Evolutionary conservation across 2,329 filamentous ascomycete genomes (phyloP), one percentile per base, ranked within the genome.

Genomic region (Ophiosphaerella herpotricha): DNA sequence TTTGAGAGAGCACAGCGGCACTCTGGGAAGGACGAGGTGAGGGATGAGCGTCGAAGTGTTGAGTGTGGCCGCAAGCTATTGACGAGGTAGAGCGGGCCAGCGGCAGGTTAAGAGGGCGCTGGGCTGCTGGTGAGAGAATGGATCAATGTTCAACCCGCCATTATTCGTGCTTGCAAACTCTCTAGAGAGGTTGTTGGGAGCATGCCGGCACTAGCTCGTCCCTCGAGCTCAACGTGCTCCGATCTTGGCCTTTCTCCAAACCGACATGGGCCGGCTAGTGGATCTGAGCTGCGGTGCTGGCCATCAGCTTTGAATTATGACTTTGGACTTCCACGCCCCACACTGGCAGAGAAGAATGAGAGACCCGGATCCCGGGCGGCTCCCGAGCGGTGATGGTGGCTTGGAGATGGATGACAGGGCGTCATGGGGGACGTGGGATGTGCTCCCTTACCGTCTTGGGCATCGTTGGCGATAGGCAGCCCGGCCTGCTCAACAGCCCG

Each of bases 401-500:
- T 48, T 34, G 39, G 35, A 50, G 47, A 50, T 52, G 39, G 32
- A 46, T 47, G 50, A 48, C 54, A 58, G 57, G 61, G 58, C 55
- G 48, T 46, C 46, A 53, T 57, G 54, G 53, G 52, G 47, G 46
- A 47, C 46, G 51, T 52, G 55, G 18, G 18, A 47, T 53, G 50
- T 47, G 41, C 46, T 35, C 43, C 55, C 58, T 60, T 63, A 52
- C 63, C 58, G 16, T 43, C 43, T 61, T 64, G 54, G 66, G 66
- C 60, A 67, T 64, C 57, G 64, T 61, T 59, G 63, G 60, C 55
- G 60, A 64, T 63, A 60, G 41, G 56, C 56, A 50, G 40, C 46
- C 56, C 51, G 68, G 67, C 58, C 59, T 66, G 67, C 68, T 70
- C 69, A 70, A 71, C 68, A 70, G 60, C 58, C 63, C 60, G 67